These are phyloP conservation scores for Vitis hybrid DNA, from an alignment of 177 flowering plant genomes.

Conservation along the genomic window DNA sequence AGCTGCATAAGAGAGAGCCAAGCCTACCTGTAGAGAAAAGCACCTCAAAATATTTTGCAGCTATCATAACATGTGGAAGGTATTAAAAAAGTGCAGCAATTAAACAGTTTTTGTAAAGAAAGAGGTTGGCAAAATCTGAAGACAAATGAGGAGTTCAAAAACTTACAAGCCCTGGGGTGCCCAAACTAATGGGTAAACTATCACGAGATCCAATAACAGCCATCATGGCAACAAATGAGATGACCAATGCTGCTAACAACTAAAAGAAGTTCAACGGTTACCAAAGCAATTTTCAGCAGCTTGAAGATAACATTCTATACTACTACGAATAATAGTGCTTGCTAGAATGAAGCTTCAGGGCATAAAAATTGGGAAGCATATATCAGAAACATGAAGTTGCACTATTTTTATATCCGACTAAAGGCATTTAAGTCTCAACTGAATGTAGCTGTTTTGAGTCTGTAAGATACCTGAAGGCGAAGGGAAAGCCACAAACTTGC, in stretches of 20 bases:
- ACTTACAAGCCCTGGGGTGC: conserved; percentile 88
- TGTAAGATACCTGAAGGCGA: conserved; percentile 76
- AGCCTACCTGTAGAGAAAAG: conserved; percentile 65
- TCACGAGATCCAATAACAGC: conserved; percentile 79
- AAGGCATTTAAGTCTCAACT: not conserved
- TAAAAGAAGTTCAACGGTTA: conserved; percentile 27
- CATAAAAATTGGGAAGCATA: not conserved
- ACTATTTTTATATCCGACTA: not conserved
- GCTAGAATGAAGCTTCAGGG: not conserved
- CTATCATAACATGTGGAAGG: no score
- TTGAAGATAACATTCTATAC: conserved; percentile 1
- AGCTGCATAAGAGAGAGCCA: conserved; percentile 96
- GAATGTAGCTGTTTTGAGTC: not conserved
- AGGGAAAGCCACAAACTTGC: conserved; percentile 97
- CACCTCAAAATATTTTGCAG: conserved; percentile 5
- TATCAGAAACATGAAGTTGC: not conserved
- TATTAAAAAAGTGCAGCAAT: not conserved
- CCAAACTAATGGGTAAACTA: conserved; percentile 58
- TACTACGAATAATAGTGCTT: not conserved
- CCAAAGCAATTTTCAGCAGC: not conserved
- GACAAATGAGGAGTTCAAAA: not conserved
- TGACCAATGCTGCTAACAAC: conserved; percentile 82
- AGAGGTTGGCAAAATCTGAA: conserved; percentile 5
- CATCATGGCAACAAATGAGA: conserved; percentile 79
- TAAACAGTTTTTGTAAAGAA: not conserved